These are phyloP conservation scores for Candida andamanensis DNA, from an alignment of 805 yeast species.

Conservation along the genomic window DNA sequence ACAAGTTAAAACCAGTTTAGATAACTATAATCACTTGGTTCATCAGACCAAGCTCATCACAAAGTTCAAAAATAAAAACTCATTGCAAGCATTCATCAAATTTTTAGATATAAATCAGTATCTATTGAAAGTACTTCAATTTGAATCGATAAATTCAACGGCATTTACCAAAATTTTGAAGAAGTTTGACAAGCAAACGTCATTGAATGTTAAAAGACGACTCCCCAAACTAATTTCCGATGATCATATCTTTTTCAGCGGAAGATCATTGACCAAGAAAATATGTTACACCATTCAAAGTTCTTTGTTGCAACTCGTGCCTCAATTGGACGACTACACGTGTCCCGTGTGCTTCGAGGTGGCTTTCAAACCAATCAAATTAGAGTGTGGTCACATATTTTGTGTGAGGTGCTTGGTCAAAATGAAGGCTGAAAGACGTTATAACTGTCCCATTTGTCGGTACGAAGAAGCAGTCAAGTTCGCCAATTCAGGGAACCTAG, in stretches of 20 bases:
- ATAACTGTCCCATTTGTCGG: slow-evolving; percentile 67
- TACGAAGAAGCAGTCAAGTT: slow-evolving; percentile 44
- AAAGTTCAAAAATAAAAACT: slow-evolving; percentile 43
- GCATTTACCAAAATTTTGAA: slow-evolving; percentile 68
- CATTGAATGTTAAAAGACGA: slow-evolving; percentile 41
- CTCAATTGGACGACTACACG: slow-evolving; percentile 70
- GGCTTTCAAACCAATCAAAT: slow-evolving; percentile 66
- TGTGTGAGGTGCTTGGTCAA: slow-evolving; percentile 71
- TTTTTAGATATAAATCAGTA: slow-evolving; percentile 52
- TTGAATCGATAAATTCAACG: slow-evolving; percentile 55
- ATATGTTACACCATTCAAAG: slow-evolving; percentile 53
- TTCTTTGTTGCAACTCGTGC: slow-evolving; percentile 52
- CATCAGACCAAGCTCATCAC: slow-evolving; percentile 31
- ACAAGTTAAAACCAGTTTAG: slow-evolving; percentile 42
- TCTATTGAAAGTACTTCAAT: slow-evolving; percentile 52
- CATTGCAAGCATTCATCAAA: slow-evolving; percentile 39
- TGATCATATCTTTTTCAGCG: slow-evolving; percentile 40
- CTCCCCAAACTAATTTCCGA: slow-evolving; percentile 42
- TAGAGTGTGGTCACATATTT: slow-evolving; percentile 62
- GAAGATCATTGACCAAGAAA: slow-evolving; percentile 48
- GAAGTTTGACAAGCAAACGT: slow-evolving; percentile 71
- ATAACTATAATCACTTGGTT: slow-evolving; percentile 35
- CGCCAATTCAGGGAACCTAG: slow-evolving; percentile 61
- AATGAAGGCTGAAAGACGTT: slow-evolving; percentile 46
- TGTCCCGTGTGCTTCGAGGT: slow-evolving; percentile 70